Base-by-base conservation (phyloP, 805 yeast genomes). In the Cyberlindnera subsufficiens region DNA sequence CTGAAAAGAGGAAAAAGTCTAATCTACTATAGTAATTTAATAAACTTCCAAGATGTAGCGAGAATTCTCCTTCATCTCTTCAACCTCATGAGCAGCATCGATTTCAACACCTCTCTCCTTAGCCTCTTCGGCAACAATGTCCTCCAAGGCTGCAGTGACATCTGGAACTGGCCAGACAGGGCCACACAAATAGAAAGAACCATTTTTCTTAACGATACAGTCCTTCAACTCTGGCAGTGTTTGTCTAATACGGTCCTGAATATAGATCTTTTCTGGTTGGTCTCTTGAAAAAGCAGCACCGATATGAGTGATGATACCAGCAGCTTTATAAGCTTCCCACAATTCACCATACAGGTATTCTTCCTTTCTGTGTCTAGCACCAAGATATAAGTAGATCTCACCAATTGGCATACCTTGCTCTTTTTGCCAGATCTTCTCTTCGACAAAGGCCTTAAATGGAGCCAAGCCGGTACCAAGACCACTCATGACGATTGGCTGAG, bases 81-180 rank as follows among this genome's bases (percentile, higher is more conserved):
- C 98, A 58, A 91, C 89, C 39, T 79, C 89, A 58, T 80, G 80
- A 38, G 81, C 79, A 51, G 82, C 74, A 55, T 90, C 95, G 44
- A 86, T 70, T 55, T 75, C 72, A 40, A 72, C 75, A 43, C 93
- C 95, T 42, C 70, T 74, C 51, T 69, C 71, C 40, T 68, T 71
- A 20, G 96, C 95, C 50, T 86, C 96, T 37, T 75, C 74, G 19
- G 65, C 64, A 40, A 89, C 74, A 54, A 91, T 84, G 51, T 87
- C 96, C 58, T 84, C 84, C 53, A 91, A 71, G 56, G 96, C 95
- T 35, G 82, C 84, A 41, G 96, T 86, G 56, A 91, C 86, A 63
- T 90, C 96, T 10, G 98, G 96, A 59, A 91, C 97, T 30, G 98
- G 98, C 98, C 98, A 91, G 2, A 97, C 91, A 35, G 98, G 98